phyloP scores from a whole-genome alignment of 2,329 filamentous ascomycete species.

The Akanthomyces uredinophilus region DNA sequence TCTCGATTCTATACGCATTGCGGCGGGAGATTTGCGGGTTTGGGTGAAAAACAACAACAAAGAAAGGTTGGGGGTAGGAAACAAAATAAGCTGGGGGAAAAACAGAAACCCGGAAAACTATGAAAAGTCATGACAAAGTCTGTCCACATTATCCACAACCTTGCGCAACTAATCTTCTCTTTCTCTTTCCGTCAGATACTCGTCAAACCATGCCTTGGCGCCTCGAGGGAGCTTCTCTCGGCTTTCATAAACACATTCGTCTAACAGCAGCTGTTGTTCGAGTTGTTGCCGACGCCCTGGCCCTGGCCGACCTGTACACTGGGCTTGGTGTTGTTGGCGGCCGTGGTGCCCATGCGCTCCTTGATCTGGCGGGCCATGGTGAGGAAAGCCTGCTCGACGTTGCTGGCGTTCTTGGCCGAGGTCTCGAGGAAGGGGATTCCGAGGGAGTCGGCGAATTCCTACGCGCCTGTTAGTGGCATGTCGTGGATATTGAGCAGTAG shows the following conservation, averaged over 20 bases:
- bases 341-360: slow-evolving; percentile 97
- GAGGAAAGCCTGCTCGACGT: slow-evolving; percentile 99
- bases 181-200: background rate
- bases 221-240: background rate
- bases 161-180: slow-evolving; percentile 4
- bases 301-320: slow-evolving; percentile 94
- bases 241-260: slow-evolving; percentile 20
- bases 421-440: slow-evolving; percentile 99
- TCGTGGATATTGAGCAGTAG: background rate
- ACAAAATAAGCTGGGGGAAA: slow-evolving; percentile 11
- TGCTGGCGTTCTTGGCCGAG: slow-evolving; percentile 98
- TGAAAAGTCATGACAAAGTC: slow-evolving; percentile 14
- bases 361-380: slow-evolving; percentile 99
- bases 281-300: slow-evolving; percentile 85
- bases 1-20: slow-evolving; percentile 10
- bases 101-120: slow-evolving; percentile 10
- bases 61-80: slow-evolving; percentile 3
- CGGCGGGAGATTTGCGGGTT: background rate
- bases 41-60: background rate
- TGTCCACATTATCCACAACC: slow-evolving; percentile 13
- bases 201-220: background rate
- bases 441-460: slow-evolving; percentile 99
- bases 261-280: slow-evolving; percentile 88
- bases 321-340: slow-evolving; percentile 95
- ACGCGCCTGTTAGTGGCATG: slow-evolving; percentile 13